phyloP scores from a whole-genome alignment of 805 yeast genomes.

The Kazachstania martiniae region DNA sequence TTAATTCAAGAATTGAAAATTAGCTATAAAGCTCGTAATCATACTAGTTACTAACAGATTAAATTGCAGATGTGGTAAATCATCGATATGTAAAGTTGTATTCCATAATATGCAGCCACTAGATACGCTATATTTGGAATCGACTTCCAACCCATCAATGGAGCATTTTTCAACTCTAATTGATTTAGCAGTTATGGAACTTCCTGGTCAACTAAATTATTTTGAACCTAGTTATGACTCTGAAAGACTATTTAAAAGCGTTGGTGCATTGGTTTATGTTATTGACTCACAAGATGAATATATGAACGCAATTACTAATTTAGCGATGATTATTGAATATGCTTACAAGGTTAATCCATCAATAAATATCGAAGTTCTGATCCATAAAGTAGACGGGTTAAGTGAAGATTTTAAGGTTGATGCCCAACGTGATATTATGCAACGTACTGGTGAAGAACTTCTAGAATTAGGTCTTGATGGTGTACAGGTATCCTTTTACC shows the following conservation, averaged over 20 bases:
- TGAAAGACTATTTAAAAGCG: constrained; percentile 62
- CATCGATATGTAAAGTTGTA: constrained; percentile 90
- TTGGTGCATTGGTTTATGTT: constrained; percentile 87
- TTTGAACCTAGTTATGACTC: constrained; percentile 80
- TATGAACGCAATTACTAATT: constrained; percentile 77
- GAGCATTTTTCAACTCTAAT: constrained; percentile 78
- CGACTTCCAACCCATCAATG: constrained; percentile 79
- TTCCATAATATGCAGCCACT: constrained; percentile 95
- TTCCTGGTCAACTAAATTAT: constrained; percentile 88
- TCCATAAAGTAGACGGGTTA: constrained; percentile 92
- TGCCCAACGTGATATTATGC: constrained; percentile 94
- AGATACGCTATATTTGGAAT: constrained; percentile 82
- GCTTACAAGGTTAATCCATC: constrained; percentile 77
- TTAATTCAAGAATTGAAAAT: background rate
- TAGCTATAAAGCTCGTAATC: background rate
- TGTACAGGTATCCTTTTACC: constrained; percentile 80
- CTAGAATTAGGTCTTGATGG: constrained; percentile 84
- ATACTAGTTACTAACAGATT: background rate
- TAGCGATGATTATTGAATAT: constrained; percentile 78
- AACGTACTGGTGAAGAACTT: constrained; percentile 86
- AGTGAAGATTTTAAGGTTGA: constrained; percentile 89
- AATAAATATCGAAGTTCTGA: constrained; percentile 82
- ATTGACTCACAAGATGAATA: constrained; percentile 95
- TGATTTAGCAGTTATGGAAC: constrained; percentile 81
- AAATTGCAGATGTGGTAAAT: constrained; percentile 72